Base-by-base conservation (phyloP, 108 stramenopile species). In the Conticribra guillardii region DNA sequence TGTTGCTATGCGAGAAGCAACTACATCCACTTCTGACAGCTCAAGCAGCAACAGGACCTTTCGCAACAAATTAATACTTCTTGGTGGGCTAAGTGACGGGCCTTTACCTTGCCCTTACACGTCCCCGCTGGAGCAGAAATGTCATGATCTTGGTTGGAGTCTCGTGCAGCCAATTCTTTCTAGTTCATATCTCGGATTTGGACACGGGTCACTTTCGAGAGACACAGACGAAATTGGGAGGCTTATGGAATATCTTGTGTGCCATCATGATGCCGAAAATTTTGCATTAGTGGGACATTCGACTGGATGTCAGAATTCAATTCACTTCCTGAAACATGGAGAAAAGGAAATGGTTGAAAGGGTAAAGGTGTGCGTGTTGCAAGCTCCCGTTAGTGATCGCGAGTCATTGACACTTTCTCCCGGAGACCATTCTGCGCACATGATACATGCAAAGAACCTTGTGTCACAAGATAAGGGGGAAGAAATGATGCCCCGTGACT, bases 371-470 rank as follows among this genome's bases (percentile, higher is more conserved):
- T 30, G 61, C 7, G 96, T 88, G 7, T 73, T 98, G 24, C 97
- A 98, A 81, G 97, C 95, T 14, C 94, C 96, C 29, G 97, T 97
- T 0, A 90, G 89, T 44, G 97, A 98, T 74, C 89, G 96, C 4
- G 97, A 98, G 79, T 77, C 82, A 63, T 67, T 76, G 14, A 73
- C 78, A 24, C 58, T 69, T 48, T 27, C 51, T 30, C 73, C 73
- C 2, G 58, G 46, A 3, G 66, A 81, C 44, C 73, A 83, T 54
- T 49, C 74, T 2, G 11, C 59, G 45, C 63, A 83, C 51, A 34
- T 96, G 3, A n/a, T 30, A 2, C 52, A 69, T 51, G 97, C 97
- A 45, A 55, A 76, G 49, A 30, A 55, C 3, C 54, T 87, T 58
- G 60, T 79, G 22, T 50, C 62, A 2, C 57, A 67, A 24, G 71